Evolutionary conservation across 2,329 filamentous ascomycete genomes (phyloP).

Genomic region (Penicillium sp.): DNA sequence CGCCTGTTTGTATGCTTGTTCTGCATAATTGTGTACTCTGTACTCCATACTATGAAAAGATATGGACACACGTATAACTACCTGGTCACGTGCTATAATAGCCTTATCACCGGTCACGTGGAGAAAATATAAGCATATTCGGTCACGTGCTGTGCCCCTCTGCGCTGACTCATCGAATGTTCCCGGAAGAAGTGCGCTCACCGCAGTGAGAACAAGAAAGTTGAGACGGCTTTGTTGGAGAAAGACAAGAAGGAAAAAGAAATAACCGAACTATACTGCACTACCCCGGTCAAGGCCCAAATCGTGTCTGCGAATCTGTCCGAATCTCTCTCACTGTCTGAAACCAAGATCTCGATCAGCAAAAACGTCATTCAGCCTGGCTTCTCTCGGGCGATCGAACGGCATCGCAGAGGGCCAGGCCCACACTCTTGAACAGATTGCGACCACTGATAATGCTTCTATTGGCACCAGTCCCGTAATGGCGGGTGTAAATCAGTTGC

Average conservation of each 20-base stretch:
- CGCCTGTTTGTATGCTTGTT: not conserved
- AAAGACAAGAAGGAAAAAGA: not conserved
- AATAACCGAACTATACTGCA: not conserved
- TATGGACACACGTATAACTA: no score
- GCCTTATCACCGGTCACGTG: not conserved
- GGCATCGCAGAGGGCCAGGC: conserved; percentile 37
- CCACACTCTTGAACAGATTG: conserved; percentile 27
- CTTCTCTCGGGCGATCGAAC: conserved; percentile 33
- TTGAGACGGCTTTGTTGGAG: not conserved
- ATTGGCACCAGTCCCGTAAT: conserved; percentile 37
- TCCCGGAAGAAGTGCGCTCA: conserved; percentile 4
- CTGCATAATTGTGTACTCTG: not conserved
- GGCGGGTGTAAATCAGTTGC: conserved; percentile 33
- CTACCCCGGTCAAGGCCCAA: not conserved
- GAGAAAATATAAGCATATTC: fast-evolving
- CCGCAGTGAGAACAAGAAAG: conserved; percentile 2
- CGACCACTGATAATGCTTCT: conserved; percentile 35
- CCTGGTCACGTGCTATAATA: not conserved
- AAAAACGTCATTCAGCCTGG: conserved; percentile 35
- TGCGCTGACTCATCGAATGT: not conserved
- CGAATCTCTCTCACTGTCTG: conserved; percentile 8
- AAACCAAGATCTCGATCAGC: conserved; percentile 14
- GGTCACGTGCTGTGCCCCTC: conserved; percentile 5
- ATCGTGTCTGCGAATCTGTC: not conserved
- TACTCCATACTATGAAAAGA: not conserved